A percentile compares a stretch with the other conserved stretches of the same genome.
Evolutionary conservation across 352 stramenopile genomes (phyloP).

Genomic region (Phytophthora sp.): DNA sequence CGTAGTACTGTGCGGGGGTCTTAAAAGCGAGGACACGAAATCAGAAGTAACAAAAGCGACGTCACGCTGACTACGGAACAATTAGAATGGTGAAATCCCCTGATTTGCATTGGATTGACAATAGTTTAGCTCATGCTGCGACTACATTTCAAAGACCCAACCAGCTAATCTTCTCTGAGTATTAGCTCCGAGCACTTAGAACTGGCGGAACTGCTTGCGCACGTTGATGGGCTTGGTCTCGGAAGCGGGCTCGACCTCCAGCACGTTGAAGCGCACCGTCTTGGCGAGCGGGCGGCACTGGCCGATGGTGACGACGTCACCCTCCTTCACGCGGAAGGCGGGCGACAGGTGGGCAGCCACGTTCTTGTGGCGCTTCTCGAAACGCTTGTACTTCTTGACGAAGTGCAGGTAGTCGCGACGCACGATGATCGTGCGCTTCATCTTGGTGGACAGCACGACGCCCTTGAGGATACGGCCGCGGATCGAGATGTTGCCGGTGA

Average conservation of each 20-base stretch:
- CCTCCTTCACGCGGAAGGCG: constrained; percentile 98
- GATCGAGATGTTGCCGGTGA: constrained; percentile 99
- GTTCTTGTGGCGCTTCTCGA: constrained; percentile 99
- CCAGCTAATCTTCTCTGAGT: no score
- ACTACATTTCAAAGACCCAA: no score
- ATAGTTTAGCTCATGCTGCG: no score
- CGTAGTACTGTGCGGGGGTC: no score
- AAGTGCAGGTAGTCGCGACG: constrained; percentile 99
- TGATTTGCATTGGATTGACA: no score
- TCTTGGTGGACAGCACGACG: constrained; percentile 99
- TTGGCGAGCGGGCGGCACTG: constrained; percentile 99
- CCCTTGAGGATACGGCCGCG: constrained; percentile 98
- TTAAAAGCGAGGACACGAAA: no score
- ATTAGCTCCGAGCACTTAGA: constrained; percentile 88
- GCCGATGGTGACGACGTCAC: constrained; percentile 99
- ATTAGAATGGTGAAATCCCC: no score
- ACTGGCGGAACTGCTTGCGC: constrained; percentile 99
- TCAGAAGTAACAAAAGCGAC: no score
- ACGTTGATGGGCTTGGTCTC: constrained; percentile 97
- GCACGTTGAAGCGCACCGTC: constrained; percentile 99
- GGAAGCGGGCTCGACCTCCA: constrained; percentile 95
- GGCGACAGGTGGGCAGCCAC: constrained; percentile 98
- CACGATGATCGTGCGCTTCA: constrained; percentile 99
- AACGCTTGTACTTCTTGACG: constrained; percentile 99
- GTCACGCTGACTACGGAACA: no score